These are phyloP conservation scores for Galeopsis tetrahit DNA, from an alignment of 257 asterid species.

Conservation along the genomic window DNA sequence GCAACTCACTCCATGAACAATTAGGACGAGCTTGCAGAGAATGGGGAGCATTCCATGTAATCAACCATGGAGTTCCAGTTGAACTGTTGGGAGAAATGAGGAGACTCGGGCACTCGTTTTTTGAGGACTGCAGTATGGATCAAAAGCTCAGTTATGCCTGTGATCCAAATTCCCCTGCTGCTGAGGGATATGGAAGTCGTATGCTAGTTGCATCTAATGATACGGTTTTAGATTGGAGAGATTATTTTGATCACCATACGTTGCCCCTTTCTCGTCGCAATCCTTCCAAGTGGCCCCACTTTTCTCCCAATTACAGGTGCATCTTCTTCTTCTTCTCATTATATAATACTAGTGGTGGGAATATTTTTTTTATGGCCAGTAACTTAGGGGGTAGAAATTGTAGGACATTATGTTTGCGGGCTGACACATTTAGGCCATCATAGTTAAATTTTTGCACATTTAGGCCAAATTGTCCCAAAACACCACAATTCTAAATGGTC, in stretches of 20 bases:
- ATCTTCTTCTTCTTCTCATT: not conserved
- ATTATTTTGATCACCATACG: slow-evolving; percentile 85
- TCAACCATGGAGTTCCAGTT: slow-evolving; percentile 66
- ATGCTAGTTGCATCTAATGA: slow-evolving; percentile 76
- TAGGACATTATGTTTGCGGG: too few relatives aligned
- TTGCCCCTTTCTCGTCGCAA: slow-evolving; percentile 74
- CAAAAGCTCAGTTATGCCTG: slow-evolving; percentile 68
- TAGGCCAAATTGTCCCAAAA: too few relatives aligned
- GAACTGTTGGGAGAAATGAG: slow-evolving; percentile 60
- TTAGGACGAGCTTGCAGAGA: slow-evolving; percentile 64
- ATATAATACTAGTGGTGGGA: not conserved
- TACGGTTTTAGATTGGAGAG: slow-evolving; percentile 94
- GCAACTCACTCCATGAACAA: slow-evolving; percentile 31
- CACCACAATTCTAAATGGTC: too few relatives aligned
- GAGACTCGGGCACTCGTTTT: slow-evolving; percentile 61
- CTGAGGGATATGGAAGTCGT: slow-evolving; percentile 93
- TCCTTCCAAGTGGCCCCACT: slow-evolving; percentile 79
- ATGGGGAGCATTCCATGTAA: slow-evolving; percentile 93
- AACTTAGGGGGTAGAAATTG: too few relatives aligned
- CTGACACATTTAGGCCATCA: too few relatives aligned
- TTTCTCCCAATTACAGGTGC: slow-evolving; percentile 71
- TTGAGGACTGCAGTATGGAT: slow-evolving; percentile 62
- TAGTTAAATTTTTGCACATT: too few relatives aligned
- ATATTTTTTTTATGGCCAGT: too few relatives aligned
- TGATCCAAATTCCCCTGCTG: slow-evolving; percentile 69